Percentiles rank a stretch among this genome's conserved stretches.
phyloP scores from a whole-genome alignment of 345 rosid genomes.

The Alliaria petiolata region DNA sequence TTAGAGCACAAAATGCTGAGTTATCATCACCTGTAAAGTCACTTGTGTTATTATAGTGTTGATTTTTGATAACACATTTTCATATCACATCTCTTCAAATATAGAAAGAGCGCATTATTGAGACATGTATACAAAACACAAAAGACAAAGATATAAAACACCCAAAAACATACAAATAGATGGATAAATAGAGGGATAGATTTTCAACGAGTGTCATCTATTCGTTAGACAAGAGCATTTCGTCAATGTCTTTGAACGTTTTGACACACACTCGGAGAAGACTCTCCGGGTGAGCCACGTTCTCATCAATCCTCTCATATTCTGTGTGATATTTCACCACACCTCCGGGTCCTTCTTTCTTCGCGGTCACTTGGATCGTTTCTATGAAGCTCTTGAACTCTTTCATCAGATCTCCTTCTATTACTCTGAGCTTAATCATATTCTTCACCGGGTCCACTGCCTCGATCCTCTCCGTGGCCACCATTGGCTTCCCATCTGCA shows the following conservation, averaged over 20 bases:
- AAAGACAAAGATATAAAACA: too few species aligned
- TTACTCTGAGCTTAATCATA: neutral
- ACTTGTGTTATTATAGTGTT: too few species aligned
- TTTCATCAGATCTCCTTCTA: slow-evolving; percentile 25
- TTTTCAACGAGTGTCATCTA: neutral
- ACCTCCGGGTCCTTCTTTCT: slow-evolving; percentile 14
- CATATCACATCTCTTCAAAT: neutral
- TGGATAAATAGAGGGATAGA: neutral
- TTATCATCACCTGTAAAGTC: too few species aligned
- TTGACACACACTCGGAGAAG: slow-evolving; percentile 7
- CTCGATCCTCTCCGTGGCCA: neutral
- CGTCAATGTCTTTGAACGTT: neutral
- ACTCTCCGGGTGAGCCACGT: slow-evolving; percentile 18
- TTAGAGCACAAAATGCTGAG: too few species aligned
- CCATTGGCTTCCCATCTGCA: slow-evolving; percentile 19
- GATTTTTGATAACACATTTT: too few species aligned
- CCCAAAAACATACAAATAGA: slow-evolving; percentile 1
- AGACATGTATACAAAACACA: neutral
- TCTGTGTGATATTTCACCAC: slow-evolving; percentile 10
- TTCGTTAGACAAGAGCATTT: slow-evolving; percentile 1
- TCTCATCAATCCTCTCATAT: slow-evolving; percentile 12
- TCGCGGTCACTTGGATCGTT: slow-evolving; percentile 4
- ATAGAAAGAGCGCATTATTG: slow-evolving; percentile 6
- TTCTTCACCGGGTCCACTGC: neutral
- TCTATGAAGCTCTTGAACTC: slow-evolving; percentile 14